A percentile compares a stretch with the other conserved stretches of the same genome.
Evolutionary conservation across 306 rosid genomes (phyloP).

Genomic region (Luffa acutangula): DNA sequence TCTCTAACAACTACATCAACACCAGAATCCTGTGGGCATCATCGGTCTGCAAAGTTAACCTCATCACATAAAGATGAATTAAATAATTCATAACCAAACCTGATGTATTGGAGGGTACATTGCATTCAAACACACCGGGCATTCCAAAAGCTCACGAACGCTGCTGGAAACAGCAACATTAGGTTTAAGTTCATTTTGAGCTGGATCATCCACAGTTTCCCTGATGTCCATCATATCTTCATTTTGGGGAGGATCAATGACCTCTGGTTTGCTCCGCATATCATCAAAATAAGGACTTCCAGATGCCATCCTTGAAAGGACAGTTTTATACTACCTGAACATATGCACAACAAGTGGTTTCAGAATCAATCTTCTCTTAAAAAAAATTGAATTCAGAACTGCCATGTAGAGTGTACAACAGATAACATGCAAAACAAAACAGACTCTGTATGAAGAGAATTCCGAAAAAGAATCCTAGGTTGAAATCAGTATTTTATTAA

Average conservation of each 20-base stretch:
- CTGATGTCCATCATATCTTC: constrained; percentile 50
- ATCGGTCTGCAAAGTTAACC: neutral
- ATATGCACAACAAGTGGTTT: neutral
- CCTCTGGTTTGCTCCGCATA: constrained; percentile 52
- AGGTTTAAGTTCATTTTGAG: constrained; percentile 40
- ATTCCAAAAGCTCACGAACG: constrained; percentile 85
- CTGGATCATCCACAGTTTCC: constrained; percentile 48
- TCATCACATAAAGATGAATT: neutral
- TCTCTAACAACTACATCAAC: constrained; percentile 2
- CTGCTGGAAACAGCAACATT: constrained; percentile 60
- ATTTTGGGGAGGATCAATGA: constrained; percentile 63
- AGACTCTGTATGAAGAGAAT: neutral
- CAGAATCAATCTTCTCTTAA: neutral
- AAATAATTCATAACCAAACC: constrained; percentile 27
- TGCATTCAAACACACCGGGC: constrained; percentile 92
- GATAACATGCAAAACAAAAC: constrained; percentile 8
- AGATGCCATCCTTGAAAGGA: constrained; percentile 38
- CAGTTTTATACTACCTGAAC: neutral
- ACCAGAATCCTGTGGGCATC: neutral
- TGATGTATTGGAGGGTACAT: constrained; percentile 98
- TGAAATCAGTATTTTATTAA: neutral
- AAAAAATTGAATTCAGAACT: neutral
- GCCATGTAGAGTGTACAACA: neutral
- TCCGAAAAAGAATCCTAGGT: neutral
- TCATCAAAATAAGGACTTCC: constrained; percentile 60